These are phyloP conservation scores for Aureobasidium sp. DNA, from an alignment of 2,329 filamentous ascomycete genomes.

Conservation along the genomic window DNA sequence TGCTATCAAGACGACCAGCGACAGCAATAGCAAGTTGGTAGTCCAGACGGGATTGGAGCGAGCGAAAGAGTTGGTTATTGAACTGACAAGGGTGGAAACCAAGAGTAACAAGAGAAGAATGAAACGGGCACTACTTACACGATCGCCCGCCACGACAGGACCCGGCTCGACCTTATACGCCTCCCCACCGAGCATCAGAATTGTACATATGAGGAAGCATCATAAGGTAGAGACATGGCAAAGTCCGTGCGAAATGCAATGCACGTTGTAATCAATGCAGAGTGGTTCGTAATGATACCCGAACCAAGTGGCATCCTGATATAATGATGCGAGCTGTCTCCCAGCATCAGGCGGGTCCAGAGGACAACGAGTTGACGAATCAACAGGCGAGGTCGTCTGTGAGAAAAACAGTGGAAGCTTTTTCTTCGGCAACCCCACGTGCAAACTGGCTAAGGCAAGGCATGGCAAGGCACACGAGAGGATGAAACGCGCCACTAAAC, in stretches of 20 bases:
- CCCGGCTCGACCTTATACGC: conserved; percentile 17
- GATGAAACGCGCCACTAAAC: conserved; percentile 15
- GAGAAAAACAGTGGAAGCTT: conserved; percentile 13
- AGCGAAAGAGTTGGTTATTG: not conserved
- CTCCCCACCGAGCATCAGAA: conserved; percentile 14
- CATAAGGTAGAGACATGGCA: conserved; percentile 13
- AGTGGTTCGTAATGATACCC: conserved; percentile 16
- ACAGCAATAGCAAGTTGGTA: not conserved
- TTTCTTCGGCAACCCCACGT: conserved; percentile 16
- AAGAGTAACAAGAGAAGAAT: conserved; percentile 7
- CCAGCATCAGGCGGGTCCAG: conserved; percentile 11
- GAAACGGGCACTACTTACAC: conserved; percentile 16
- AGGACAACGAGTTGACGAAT: conserved; percentile 8
- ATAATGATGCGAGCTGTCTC: conserved; percentile 9
- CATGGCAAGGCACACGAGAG: conserved; percentile 14
- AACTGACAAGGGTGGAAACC: conserved; percentile 4
- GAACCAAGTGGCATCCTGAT: conserved; percentile 6
- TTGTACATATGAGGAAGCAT: conserved; percentile 11
- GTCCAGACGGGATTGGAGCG: not conserved
- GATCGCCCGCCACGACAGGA: conserved; percentile 17
- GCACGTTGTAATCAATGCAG: conserved; percentile 17
- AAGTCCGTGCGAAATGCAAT: conserved; percentile 14
- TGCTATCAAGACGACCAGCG: not conserved
- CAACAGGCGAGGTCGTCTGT: not conserved
- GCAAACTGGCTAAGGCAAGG: conserved; percentile 14